A percentile compares a stretch with the other conserved stretches of the same genome.
These are phyloP conservation scores for Yamadazyma endophytica DNA, from an alignment of 805 yeast genomes.

Conservation along the genomic window DNA sequence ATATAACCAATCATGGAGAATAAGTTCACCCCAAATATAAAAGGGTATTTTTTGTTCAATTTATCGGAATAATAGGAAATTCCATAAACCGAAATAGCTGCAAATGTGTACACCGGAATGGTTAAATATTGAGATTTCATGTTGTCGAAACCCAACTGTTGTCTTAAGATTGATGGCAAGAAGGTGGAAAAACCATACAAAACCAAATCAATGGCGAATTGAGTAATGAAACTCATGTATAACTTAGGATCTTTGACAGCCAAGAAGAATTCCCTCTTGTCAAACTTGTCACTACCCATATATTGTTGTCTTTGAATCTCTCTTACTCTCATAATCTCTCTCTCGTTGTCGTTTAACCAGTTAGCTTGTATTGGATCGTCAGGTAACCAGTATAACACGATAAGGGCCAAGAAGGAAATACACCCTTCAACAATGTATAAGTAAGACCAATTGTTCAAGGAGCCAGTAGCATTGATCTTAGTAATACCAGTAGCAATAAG, in stretches of 20 bases:
- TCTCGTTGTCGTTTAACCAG: slow-evolving; percentile 28
- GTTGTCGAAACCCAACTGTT: slow-evolving; percentile 23
- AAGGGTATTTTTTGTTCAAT: slow-evolving; percentile 23
- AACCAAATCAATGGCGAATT: slow-evolving; percentile 41
- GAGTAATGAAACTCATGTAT: slow-evolving; percentile 30
- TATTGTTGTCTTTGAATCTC: slow-evolving; percentile 28
- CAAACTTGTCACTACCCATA: slow-evolving; percentile 26
- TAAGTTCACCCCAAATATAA: slow-evolving; percentile 20
- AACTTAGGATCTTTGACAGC: slow-evolving; percentile 36
- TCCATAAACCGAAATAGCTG: slow-evolving; percentile 22
- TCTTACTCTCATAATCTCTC: slow-evolving; percentile 30
- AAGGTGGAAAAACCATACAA: slow-evolving; percentile 42
- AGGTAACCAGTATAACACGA: slow-evolving; percentile 38
- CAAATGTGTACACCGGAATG: slow-evolving; percentile 34
- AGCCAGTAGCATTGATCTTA: slow-evolving; percentile 22
- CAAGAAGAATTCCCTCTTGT: slow-evolving; percentile 24
- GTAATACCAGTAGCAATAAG: slow-evolving; percentile 43
- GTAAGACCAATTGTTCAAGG: slow-evolving; percentile 47
- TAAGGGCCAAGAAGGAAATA: slow-evolving; percentile 25
- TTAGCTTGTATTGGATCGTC: slow-evolving; percentile 27
- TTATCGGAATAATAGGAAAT: slow-evolving; percentile 24
- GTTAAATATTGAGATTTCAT: slow-evolving; percentile 36
- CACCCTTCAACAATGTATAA: slow-evolving; percentile 47
- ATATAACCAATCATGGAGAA: slow-evolving; percentile 29
- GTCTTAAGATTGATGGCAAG: slow-evolving; percentile 34